phyloP scores from a whole-genome alignment of 352 stramenopile species.

The Globisporangium okanoganense region DNA sequence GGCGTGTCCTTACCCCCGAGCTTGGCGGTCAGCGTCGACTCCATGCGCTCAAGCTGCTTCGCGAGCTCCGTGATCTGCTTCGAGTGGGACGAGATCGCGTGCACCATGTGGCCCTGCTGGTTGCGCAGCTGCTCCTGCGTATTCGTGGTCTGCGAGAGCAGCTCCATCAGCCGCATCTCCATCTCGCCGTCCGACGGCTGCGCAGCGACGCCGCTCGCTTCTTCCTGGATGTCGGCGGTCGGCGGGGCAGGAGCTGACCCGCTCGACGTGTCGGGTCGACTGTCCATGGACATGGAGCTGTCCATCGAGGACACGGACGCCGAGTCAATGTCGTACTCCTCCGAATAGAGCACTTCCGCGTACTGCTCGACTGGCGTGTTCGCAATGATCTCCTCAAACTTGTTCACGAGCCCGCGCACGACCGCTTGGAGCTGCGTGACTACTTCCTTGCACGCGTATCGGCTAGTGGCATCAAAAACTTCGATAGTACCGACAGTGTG shows the following conservation, averaged over 20 bases:
- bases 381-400: slow-evolving; percentile 46
- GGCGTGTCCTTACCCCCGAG: slow-evolving; percentile 24
- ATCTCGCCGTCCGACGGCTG: slow-evolving; percentile 51
- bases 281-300: slow-evolving; percentile 18
- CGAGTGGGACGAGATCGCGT: slow-evolving; percentile 65
- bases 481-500: slow-evolving; percentile 59
- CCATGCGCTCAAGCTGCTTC: slow-evolving; percentile 80
- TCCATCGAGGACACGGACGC: slow-evolving; percentile 19
- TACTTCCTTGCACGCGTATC: slow-evolving; percentile 45
- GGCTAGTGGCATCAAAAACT: slow-evolving; percentile 38
- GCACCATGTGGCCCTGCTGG: slow-evolving; percentile 80
- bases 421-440: slow-evolving; percentile 52
- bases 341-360: not conserved
- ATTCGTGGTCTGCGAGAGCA: slow-evolving; percentile 76
- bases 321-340: slow-evolving; percentile 12
- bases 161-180: slow-evolving; percentile 66
- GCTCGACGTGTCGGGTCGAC: slow-evolving; percentile 2
- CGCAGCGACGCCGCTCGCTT: not conserved
- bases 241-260: not conserved
- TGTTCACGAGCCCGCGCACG: slow-evolving; percentile 44
- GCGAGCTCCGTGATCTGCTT: slow-evolving; percentile 78
- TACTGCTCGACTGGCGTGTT: slow-evolving; percentile 15
- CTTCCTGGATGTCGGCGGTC: slow-evolving; percentile 10
- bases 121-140: slow-evolving; percentile 79
- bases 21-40: slow-evolving; percentile 60